Evolutionary conservation across 2,329 filamentous ascomycete species (phyloP).

Genomic region (Pleomassaria siparia): DNA sequence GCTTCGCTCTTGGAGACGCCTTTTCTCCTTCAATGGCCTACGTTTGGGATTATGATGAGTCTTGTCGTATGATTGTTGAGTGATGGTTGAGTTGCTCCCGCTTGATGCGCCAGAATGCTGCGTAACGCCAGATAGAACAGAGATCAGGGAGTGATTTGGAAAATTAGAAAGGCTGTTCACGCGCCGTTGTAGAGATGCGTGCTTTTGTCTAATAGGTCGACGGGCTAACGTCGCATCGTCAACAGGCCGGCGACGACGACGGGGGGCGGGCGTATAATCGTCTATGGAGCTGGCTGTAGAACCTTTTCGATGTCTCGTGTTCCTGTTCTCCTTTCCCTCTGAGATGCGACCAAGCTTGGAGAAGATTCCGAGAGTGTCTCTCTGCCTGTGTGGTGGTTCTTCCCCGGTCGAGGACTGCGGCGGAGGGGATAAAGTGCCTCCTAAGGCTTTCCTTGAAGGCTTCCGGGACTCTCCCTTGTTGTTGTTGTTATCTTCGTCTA

Average conservation of each 20-base stretch:
- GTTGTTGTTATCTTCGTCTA: no score
- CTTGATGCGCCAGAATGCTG: conserved; percentile 45
- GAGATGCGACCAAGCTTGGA: conserved; percentile 46
- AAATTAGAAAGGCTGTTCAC: conserved; percentile 31
- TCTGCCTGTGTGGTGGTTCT: conserved; percentile 15
- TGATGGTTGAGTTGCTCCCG: conserved; percentile 51
- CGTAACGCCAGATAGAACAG: conserved; percentile 46
- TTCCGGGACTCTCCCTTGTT: conserved; percentile 25
- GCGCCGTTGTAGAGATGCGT: conserved; percentile 35
- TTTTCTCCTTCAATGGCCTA: conserved; percentile 22
- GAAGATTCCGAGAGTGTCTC: conserved; percentile 33
- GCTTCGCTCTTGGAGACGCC: conserved; percentile 13
- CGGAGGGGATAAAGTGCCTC: conserved; percentile 20
- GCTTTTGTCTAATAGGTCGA: conserved; percentile 34
- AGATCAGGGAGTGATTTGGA: conserved; percentile 46
- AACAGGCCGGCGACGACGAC: conserved; percentile 19
- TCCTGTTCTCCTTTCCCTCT: conserved; percentile 38
- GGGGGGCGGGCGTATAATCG: conserved; percentile 4
- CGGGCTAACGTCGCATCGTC: conserved; percentile 27
- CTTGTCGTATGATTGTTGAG: conserved; percentile 45
- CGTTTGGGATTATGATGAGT: conserved; percentile 9
- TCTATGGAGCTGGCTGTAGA: conserved; percentile 24
- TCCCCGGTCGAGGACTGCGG: conserved; percentile 15
- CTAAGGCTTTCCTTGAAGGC: conserved; percentile 23
- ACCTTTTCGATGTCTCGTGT: conserved; percentile 20